Evolutionary conservation across 2,329 filamentous ascomycete species (phyloP).

Genomic region (Xylaria arbuscula): DNA sequence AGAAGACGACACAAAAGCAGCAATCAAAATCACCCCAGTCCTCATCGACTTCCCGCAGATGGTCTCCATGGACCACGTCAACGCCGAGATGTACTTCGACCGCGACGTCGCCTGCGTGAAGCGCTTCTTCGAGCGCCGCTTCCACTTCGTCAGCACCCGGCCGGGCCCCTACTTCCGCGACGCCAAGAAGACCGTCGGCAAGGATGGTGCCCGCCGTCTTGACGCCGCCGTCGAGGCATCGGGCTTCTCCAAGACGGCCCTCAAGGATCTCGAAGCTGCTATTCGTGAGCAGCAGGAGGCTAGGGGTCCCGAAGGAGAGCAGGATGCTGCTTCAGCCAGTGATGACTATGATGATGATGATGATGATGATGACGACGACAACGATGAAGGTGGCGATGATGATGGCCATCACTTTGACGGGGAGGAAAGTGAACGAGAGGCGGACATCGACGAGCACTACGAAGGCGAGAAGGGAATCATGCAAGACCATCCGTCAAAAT

Average conservation of each 20-base stretch:
- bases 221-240: constrained; percentile 92
- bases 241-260: constrained; percentile 96
- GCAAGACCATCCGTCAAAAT: not conserved
- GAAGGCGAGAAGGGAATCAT: constrained; percentile 11
- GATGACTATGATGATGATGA: constrained; percentile 50
- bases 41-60: constrained; percentile 99
- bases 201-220: constrained; percentile 74
- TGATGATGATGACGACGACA: constrained; percentile 52
- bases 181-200: constrained; percentile 77
- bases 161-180: constrained; percentile 88
- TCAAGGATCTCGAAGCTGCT: constrained; percentile 90
- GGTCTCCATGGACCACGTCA: constrained; percentile 92
- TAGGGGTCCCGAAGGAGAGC: constrained; percentile 54
- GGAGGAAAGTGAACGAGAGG: constrained; percentile 45
- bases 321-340: constrained; percentile 52
- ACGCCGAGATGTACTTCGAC: constrained; percentile 98
- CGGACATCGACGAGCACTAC: constrained; percentile 29
- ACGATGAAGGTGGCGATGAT: constrained; percentile 43
- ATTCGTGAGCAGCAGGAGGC: constrained; percentile 79
- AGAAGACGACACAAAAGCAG: not conserved
- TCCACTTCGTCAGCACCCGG: constrained; percentile 84
- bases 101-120: constrained; percentile 96
- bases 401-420: constrained; percentile 45
- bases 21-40: constrained; percentile 73
- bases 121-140: constrained; percentile 89